Percentiles rank a stretch among this genome's conserved stretches.
These are phyloP conservation scores for Rosa multiflora DNA, from an alignment of 306 rosid species.

Conservation along the genomic window DNA sequence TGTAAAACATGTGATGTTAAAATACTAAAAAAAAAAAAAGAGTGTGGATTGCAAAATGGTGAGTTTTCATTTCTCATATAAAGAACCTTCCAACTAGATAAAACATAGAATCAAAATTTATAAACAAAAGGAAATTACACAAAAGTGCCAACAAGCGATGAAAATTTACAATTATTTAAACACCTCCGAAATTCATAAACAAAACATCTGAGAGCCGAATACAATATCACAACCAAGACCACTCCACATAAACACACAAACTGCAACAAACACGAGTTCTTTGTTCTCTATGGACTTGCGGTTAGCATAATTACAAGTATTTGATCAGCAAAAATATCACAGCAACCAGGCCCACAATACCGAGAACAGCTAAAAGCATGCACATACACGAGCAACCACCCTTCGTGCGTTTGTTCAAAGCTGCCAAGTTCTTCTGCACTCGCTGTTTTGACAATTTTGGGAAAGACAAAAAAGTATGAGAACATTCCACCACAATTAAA, in stretches of 20 bases:
- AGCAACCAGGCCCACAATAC: conserved; percentile 66
- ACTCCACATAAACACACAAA: conserved; percentile 28
- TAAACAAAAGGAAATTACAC: neutral
- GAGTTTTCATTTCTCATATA: too few relatives aligned
- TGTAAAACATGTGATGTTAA: too few relatives aligned
- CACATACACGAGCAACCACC: conserved; percentile 96
- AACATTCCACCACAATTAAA: conserved; percentile 17
- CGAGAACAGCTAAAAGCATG: conserved; percentile 73
- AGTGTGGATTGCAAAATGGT: too few relatives aligned
- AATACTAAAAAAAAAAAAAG: too few relatives aligned
- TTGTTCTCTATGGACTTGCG: conserved; percentile 8
- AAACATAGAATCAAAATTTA: neutral
- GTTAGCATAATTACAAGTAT: conserved; percentile 52
- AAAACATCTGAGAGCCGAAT: conserved; percentile 11
- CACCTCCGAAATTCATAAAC: conserved; percentile 14
- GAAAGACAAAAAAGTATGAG: conserved; percentile 15
- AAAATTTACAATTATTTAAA: conserved; percentile 12
- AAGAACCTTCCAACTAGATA: neutral
- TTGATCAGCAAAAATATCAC: conserved; percentile 68
- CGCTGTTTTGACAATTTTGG: conserved; percentile 58
- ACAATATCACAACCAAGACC: conserved; percentile 20
- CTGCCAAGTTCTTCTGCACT: conserved; percentile 89
- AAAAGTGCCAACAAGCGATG: neutral
- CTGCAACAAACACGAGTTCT: neutral
- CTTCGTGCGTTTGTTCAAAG: conserved; percentile 77